Evolutionary conservation across 108 stramenopile species (phyloP), one percentile per base, ranked within the genome.

Genomic region (Skeletonema menzelii): DNA sequence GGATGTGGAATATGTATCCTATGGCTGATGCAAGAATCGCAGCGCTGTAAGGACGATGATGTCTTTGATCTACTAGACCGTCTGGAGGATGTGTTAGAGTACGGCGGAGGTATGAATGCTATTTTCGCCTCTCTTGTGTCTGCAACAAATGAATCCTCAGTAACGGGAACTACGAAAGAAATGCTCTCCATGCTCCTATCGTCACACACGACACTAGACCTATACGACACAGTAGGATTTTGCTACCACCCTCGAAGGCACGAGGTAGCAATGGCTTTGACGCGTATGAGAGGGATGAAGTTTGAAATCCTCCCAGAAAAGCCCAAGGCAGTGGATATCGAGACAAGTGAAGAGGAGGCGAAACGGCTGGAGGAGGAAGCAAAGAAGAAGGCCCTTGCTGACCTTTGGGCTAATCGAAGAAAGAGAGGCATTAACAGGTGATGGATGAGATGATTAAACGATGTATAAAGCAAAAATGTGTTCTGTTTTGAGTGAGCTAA

Each of bases 261-360:
- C 59, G 94, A 95, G 75, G 80, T 95, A 13, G 87, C 88, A 22
- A 89, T 91, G 91, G 90, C 89, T 0, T 63, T 95, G 13, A 88
- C 87, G 20, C 84, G 94, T 26, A 78, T 95, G 79, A 61, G 88
- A 53, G 94, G 94, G 0, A 82, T 95, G 55, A 37, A 59, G 42
- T 70, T 95, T 49, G 91, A 93, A 38, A 74, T 90, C 15, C 37
- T 90, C 19, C 89, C 90, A 13, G 65, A 82, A 20, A 80, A 80
- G 67, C 60, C 65, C 1, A 76, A 76, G 11, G 73, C 69, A 26
- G 56, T 71, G 17, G 84, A 73, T 24, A 31, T 5, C 17, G 83
- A 82, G n/a, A 49, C 42, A 46, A 57, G 42, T 14, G 87, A 86
- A 57, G 77, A 77, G 27, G 83, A 82, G 14, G 84, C 62, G 27